A percentile compares a stretch with the other conserved stretches of the same genome.
Conservation (phyloP, 75 land plant genomes). For the Picea glauca region DNA sequence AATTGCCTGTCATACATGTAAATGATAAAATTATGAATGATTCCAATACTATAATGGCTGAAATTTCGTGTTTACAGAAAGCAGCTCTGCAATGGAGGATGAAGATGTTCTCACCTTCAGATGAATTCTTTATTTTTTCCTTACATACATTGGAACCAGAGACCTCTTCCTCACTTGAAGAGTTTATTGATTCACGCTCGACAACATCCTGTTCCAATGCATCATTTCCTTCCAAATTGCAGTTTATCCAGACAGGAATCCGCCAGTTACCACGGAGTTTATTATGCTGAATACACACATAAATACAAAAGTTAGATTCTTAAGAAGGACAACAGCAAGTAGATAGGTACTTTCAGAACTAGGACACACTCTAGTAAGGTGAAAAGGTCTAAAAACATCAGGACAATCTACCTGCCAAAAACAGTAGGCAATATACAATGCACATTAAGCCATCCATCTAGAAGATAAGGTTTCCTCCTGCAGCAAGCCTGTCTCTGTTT, state of each 20-base stretch:
- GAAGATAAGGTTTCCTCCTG: conserved; percentile 14
- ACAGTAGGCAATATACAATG: conserved; percentile 5
- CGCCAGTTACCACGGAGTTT: conserved; percentile 46
- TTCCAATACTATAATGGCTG: not conserved
- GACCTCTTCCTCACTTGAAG: conserved; percentile 46
- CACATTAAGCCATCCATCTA: conserved; percentile 10
- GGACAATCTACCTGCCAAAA: conserved; percentile 10
- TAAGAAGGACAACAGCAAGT: not conserved
- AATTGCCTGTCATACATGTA: not conserved
- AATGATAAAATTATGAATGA: not conserved
- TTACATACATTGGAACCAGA: conserved; percentile 19
- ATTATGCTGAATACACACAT: conserved; percentile 54
- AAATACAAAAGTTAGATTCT: not conserved
- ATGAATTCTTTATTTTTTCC: conserved; percentile 4
- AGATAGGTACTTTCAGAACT: not conserved
- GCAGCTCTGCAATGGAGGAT: not conserved
- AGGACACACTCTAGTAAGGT: not conserved
- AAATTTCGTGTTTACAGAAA: not conserved
- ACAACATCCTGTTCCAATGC: conserved; percentile 8
- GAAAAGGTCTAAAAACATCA: conserved; percentile 9
- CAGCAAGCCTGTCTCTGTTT: conserved; percentile 8
- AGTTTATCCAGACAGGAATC: conserved; percentile 80
- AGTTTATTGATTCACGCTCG: conserved; percentile 18
- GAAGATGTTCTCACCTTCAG: conserved; percentile 17
- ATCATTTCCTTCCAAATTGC: conserved; percentile 82